Base-by-base conservation (phyloP, 495 filamentous ascomycete genomes). In the Aspergillus baeticus region DNA sequence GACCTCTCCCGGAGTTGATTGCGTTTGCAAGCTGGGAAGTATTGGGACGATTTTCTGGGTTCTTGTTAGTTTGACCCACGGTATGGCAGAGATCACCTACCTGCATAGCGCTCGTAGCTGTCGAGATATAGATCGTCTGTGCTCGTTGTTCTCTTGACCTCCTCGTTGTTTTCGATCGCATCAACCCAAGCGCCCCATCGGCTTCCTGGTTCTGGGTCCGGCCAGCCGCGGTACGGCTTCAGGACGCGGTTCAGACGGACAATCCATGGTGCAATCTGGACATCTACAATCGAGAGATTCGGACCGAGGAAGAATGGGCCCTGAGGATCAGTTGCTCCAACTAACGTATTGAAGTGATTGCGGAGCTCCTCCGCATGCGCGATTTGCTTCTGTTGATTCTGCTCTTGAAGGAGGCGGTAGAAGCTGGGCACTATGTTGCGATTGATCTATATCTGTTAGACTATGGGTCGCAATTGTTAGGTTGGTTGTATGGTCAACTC, bases 181-280 rank as follows among this genome's bases (percentile, higher is more conserved):
- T 87, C 72, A 6, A 94, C 73, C 92, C 91, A 97, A 29, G 72
- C 74, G 22, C 78, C 84, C 84, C 88, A 91, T 45, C 92, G 81
- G 60, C 76, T 87, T 6, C 84, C 86, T 13, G 79, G 75, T 55
- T 86, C 79, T 8, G 90, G 83, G 43, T 89, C 85, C 22, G 84
- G 84, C 90, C 90, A 96, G 29, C 83, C 86, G 20, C 88, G 82
- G 63, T 92, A 92, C n/a, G 85, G 87, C 48, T 85, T 84, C 50
- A 96, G 75, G 22, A 96, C 89, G 15, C 85, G 78, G 11, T 79
- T 76, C 50, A 96, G 70, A 1, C 93, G 85, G 31, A 96, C 63
- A 45, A 94, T 81, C 84, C 93, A 98, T 7, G 93, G 93, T 7
- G 92, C 92, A 44, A 93, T 82, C 61, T 94, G 89, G 20, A 96